Conservation (phyloP, 2,329 filamentous ascomycete genomes). For the Trichoderma arundinaceum region DNA sequence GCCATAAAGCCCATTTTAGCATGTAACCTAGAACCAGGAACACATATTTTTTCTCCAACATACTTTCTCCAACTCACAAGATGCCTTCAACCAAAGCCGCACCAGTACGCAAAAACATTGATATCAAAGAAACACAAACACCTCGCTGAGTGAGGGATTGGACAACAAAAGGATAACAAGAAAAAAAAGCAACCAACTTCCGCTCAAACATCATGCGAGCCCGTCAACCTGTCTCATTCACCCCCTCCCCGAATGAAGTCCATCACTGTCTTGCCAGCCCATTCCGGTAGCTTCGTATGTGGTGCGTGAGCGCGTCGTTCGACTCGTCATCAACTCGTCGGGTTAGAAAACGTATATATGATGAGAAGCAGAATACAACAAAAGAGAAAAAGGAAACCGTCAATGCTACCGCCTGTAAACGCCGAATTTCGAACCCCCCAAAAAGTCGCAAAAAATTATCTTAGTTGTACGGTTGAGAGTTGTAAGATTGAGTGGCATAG, state of each 20-base stretch:
- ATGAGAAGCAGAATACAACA: slow-evolving; percentile 26
- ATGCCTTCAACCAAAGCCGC: slow-evolving; percentile 28
- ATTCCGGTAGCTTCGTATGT: slow-evolving; percentile 14
- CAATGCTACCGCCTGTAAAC: slow-evolving; percentile 37
- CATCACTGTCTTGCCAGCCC: slow-evolving; percentile 26
- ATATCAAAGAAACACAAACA: slow-evolving; percentile 37
- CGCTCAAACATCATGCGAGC: slow-evolving; percentile 19
- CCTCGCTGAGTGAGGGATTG: slow-evolving; percentile 28
- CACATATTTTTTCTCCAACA: slow-evolving; percentile 35
- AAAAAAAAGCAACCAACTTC: slow-evolving; percentile 1
- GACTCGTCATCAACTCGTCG: slow-evolving; percentile 30
- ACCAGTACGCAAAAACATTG: slow-evolving; percentile 35
- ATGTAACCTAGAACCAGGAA: slow-evolving; percentile 37
- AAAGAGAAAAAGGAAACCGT: slow-evolving; percentile 33
- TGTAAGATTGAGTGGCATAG: slow-evolving; percentile 27
- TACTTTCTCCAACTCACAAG: slow-evolving; percentile 34
- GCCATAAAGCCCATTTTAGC: slow-evolving; percentile 33
- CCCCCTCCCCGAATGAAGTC: neutral
- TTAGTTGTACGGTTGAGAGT: slow-evolving; percentile 28
- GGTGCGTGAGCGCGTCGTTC: slow-evolving; percentile 31
- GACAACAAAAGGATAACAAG: slow-evolving; percentile 8
- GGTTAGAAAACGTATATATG: slow-evolving; percentile 24
- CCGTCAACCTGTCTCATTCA: neutral
- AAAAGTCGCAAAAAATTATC: slow-evolving; percentile 28
- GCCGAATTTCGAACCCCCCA: slow-evolving; percentile 34